These are phyloP conservation scores for Solanum chaucha DNA, from an alignment of 257 asterid genomes.

Conservation along the genomic window DNA sequence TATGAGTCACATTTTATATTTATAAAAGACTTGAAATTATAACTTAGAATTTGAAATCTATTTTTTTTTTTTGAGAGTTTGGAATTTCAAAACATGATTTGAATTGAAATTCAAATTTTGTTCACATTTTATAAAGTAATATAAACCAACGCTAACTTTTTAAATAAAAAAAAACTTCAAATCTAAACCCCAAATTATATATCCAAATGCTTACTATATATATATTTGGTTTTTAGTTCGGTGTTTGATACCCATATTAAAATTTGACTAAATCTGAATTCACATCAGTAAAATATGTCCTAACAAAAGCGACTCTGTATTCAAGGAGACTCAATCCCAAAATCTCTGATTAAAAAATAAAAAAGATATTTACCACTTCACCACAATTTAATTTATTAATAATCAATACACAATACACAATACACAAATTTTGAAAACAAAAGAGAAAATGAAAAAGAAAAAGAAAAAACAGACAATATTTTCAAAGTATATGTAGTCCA, in stretches of 20 bases:
- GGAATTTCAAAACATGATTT: neutral
- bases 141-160: neutral
- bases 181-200: neutral
- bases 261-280: rapidly evolving
- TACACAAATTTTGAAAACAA: too few relatives aligned
- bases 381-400: too few relatives aligned
- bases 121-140: neutral
- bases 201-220: neutral
- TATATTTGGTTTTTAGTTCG: too few relatives aligned
- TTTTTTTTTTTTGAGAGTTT: neutral
- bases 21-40: too few relatives aligned
- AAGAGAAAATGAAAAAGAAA: too few relatives aligned
- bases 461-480: neutral
- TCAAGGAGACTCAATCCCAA: neutral
- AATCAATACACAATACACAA: neutral
- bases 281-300: rapidly evolving
- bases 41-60: neutral
- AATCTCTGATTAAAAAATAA: neutral
- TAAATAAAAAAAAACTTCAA: neutral
- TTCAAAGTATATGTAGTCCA: neutral
- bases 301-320: too few relatives aligned
- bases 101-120: neutral
- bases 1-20: too few relatives aligned
- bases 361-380: too few relatives aligned
- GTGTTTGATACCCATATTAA: too few relatives aligned